phyloP scores from a whole-genome alignment of 2,329 filamentous ascomycete genomes.

The Lomentospora prolificans region DNA sequence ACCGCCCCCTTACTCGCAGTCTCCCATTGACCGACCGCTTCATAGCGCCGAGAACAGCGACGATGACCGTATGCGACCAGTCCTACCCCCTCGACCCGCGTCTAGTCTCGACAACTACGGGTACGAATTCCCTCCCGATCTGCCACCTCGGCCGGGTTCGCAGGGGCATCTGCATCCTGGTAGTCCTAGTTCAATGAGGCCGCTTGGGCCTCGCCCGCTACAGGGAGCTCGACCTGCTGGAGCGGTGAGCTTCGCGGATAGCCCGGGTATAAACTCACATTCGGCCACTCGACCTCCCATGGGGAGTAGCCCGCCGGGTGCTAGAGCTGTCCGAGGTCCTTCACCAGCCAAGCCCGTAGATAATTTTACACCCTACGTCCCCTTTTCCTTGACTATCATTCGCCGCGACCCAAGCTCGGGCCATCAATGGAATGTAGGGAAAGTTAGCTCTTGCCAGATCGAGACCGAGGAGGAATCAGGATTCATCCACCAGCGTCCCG shows the following conservation, averaged over 20 bases:
- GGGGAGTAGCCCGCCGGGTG: not conserved
- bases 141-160: conserved; percentile 4
- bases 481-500: conserved; percentile 8
- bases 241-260: not conserved
- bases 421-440: conserved; percentile 67
- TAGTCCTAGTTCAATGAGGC: not conserved
- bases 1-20: conserved; percentile 9
- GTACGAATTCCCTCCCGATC: conserved; percentile 3
- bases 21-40: conserved; percentile 6
- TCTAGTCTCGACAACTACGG: not conserved
- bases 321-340: not conserved
- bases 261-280: not conserved
- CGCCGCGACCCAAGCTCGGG: conserved; percentile 62
- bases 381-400: conserved; percentile 54
- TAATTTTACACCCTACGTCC: conserved; percentile 21
- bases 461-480: conserved; percentile 7
- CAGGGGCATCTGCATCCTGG: not conserved
- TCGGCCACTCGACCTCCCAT: not conserved
- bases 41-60: not conserved
- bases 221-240: not conserved
- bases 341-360: not conserved
- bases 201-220: not conserved
- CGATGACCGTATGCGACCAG: not conserved
- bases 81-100: conserved; percentile 7
- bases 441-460: conserved; percentile 43